Base-by-base conservation (phyloP, 148 eudicot genomes). In the Polygonum maritimum region DNA sequence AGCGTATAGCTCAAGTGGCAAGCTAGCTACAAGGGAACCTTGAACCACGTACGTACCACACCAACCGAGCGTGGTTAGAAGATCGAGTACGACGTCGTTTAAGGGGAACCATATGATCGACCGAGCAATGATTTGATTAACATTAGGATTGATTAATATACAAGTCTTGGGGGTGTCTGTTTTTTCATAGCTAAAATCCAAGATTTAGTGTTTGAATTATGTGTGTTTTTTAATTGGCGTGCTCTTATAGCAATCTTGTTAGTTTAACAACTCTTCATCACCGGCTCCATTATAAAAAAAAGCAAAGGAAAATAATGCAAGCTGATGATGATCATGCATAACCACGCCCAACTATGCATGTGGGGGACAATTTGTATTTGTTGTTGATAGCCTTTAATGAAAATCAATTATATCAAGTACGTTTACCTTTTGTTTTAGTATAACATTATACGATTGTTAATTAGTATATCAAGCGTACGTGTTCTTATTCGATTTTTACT, bases 131-230 rank as follows among this genome's bases (percentile, higher is more conserved):
- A 63, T 31, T 19, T 10, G 33, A 31, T 63, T 31, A 33, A 18
- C 2, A 31, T 16, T 31, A 63, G 69, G 31, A 26, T 26, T 26
- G 31, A 26, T 26, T 26, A 60, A 22, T 63, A 63, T 63, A 63
- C 69, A 63, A 33, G 40, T 31, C 16, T 60, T 60, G 40, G 31
- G 31, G 69, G 18, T 63, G 69, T 63, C 39, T 31, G 12, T 63
- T 62, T 63, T 62, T 62, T 31, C 13, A 39, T 63, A 63, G 69
- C 69, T 63, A 63, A 63, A 38, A 16, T 63, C 69, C 69, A 63
- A 63, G 69, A 63, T 63, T 5, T 33, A 33, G 40, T 33, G 35
- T 2, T 31, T 31, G 39, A 63, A 33, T 63, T 4, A 5, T 31
- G 36, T 63, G 69, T 63, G 31, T 3, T 63, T 16, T 9, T 57